Percentiles rank a stretch among this genome's conserved stretches.
These are phyloP conservation scores for Boeremia lycopersici DNA, from an alignment of 2,329 filamentous ascomycete species.

Conservation along the genomic window DNA sequence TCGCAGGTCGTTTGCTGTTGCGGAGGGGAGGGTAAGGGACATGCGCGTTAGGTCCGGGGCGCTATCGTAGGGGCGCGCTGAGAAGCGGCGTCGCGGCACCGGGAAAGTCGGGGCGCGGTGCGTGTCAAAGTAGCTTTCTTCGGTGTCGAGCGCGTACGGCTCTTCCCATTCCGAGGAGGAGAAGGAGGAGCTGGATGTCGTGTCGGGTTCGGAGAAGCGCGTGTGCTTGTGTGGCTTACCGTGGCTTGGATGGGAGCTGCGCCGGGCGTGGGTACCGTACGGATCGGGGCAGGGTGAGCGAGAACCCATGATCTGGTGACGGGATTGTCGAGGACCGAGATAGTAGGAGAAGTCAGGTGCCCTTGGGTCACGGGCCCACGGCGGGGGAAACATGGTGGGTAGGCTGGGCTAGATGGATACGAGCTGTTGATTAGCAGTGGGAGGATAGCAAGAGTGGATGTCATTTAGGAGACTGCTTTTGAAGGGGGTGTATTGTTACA, in stretches of 20 bases:
- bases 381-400: neutral
- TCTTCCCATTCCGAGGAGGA: neutral
- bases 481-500: neutral
- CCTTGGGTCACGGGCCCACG: neutral
- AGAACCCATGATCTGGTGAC: neutral
- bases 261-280: neutral
- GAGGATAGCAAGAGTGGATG: neutral
- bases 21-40: neutral
- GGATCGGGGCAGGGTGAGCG: neutral
- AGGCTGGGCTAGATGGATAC: neutral
- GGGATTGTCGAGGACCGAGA: neutral
- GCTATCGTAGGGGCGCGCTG: neutral
- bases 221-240: neutral
- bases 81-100: neutral
- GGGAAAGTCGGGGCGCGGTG: neutral
- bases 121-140: neutral
- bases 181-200: neutral
- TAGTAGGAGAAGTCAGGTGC: neutral
- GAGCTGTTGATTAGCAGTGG: neutral
- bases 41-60: neutral
- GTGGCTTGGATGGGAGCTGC: neutral
- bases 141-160: neutral
- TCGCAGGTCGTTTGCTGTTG: neutral
- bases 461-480: neutral
- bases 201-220: neutral